Evolutionary conservation across 768 basidiomycete species (phyloP).

Genomic region (Hortiboletus campestris): DNA sequence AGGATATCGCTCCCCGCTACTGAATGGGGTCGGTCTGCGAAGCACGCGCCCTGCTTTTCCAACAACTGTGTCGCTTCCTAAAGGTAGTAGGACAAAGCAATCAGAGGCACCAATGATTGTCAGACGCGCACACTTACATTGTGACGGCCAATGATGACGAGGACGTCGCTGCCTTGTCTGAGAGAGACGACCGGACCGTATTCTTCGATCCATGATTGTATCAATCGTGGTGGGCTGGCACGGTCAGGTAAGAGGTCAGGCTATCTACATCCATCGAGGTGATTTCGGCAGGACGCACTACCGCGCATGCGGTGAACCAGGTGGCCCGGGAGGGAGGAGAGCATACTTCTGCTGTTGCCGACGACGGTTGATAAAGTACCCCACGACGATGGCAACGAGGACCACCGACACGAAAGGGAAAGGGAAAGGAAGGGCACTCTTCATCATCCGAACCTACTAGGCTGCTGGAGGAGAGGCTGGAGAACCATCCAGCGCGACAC

Average conservation of each 20-base stretch:
- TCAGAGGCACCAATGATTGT: background rate
- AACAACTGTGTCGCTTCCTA: slow-evolving; percentile 51
- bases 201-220: slow-evolving; percentile 25
- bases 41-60: slow-evolving; percentile 55
- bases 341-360: slow-evolving; percentile 6
- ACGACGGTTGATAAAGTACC: slow-evolving; percentile 6
- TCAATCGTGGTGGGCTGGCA: slow-evolving; percentile 15
- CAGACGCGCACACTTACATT: slow-evolving; percentile 3
- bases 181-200: slow-evolving; percentile 29
- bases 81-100: background rate
- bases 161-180: slow-evolving; percentile 22
- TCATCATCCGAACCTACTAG: background rate
- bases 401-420: background rate
- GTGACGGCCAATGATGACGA: slow-evolving; percentile 26
- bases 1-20: slow-evolving; percentile 58
- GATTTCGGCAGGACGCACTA: slow-evolving; percentile 8
- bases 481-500: background rate
- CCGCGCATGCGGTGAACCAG: slow-evolving; percentile 19
- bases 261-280: too few relatives aligned
- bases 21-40: slow-evolving; percentile 50
- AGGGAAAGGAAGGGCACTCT: background rate
- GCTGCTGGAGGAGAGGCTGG: background rate
- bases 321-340: slow-evolving; percentile 19
- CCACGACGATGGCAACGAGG: background rate
- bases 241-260: background rate